phyloP scores from a whole-genome alignment of 2,329 filamentous ascomycete species.

The Fonsecaea erecta region DNA sequence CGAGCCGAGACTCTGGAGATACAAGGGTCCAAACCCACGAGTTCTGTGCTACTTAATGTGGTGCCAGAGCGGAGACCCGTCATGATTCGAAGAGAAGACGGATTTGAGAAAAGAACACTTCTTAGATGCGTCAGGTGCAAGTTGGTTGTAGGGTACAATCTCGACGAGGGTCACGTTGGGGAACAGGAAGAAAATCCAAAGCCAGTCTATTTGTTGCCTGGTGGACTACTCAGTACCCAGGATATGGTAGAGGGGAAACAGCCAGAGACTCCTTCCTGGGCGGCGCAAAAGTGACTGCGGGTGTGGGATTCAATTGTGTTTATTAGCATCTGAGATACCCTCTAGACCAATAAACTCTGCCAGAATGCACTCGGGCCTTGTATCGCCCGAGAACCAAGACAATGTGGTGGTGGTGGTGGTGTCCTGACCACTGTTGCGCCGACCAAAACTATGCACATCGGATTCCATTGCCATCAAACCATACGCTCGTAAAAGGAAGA shows the following conservation, averaged over 20 bases:
- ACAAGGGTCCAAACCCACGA: constrained; percentile 34
- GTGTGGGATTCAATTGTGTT: constrained; percentile 37
- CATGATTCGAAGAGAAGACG: constrained; percentile 62
- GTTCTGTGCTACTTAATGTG: constrained; percentile 55
- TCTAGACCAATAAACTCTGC: constrained; percentile 2
- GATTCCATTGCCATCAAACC: constrained; percentile 26
- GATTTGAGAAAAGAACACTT: constrained; percentile 69
- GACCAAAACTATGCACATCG: constrained; percentile 16
- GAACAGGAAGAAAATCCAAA: constrained; percentile 14
- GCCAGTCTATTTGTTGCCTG: constrained; percentile 63
- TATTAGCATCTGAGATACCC: constrained; percentile 26
- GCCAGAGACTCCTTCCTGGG: constrained; percentile 30
- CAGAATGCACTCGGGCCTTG: constrained; percentile 4
- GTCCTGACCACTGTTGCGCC: constrained; percentile 13
- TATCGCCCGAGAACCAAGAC: not conserved
- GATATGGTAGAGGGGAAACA: constrained; percentile 56
- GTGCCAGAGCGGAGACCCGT: constrained; percentile 54
- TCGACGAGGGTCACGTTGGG: constrained; percentile 58
- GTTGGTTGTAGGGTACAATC: constrained; percentile 65
- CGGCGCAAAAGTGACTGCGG: constrained; percentile 42
- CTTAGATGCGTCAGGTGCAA: constrained; percentile 66
- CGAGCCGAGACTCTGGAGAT: constrained; percentile 34
- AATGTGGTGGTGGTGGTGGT: not conserved
- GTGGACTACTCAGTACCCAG: constrained; percentile 62
- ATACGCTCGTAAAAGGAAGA: constrained; percentile 14